Evolutionary conservation across 768 basidiomycete genomes (phyloP), one percentile per base, ranked within the genome.

Genomic region (Kwoniella botswanensis): DNA sequence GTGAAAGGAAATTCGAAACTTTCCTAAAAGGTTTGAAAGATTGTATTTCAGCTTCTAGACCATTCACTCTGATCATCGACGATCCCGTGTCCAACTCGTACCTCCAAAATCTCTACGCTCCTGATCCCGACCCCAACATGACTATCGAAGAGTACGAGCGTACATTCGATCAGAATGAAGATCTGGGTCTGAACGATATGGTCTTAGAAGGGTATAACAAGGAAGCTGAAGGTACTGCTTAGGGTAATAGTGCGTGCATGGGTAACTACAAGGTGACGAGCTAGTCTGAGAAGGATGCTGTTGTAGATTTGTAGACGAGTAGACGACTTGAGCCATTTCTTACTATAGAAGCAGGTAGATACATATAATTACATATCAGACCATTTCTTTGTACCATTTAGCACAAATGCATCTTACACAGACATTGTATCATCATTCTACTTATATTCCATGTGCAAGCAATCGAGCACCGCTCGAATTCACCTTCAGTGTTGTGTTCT

Each of bases 101-200:
- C 80, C 86, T 99, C 56, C 97, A 99, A 82, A 97, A 94, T 82
- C 77, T 95, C n/a, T 98, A 96, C 81, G 96, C 97, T 0, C 97
- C 97, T 4, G 96, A 99, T 80, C 90, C 92, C 0, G 96, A 98
- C 80, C 96, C 96, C 1, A 94, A 94, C 78, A 93, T 99, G 92
- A 86, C 83, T 41, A 87, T 92, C 63, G 92, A 91, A 81, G 81
- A 83, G 67, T 99, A 98, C 79, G 92, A 94, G 52, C 87, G 97
- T 60, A 89, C 89, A 3, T 92, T 88, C 86, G 88, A 93, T 55
- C 94, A 99, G 86, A 94, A 99, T 76, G 97, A 98, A 81, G 93
- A 94, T 61, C 86, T 98, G 15, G 97, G 96, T 4, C 82, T 99
- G 80, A 84, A 81, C 63, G 84, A 84, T 69, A 83, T 84, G 79